phyloP scores from a whole-genome alignment of 2,329 filamentous ascomycete genomes.

The Fusarium albosuccineum region DNA sequence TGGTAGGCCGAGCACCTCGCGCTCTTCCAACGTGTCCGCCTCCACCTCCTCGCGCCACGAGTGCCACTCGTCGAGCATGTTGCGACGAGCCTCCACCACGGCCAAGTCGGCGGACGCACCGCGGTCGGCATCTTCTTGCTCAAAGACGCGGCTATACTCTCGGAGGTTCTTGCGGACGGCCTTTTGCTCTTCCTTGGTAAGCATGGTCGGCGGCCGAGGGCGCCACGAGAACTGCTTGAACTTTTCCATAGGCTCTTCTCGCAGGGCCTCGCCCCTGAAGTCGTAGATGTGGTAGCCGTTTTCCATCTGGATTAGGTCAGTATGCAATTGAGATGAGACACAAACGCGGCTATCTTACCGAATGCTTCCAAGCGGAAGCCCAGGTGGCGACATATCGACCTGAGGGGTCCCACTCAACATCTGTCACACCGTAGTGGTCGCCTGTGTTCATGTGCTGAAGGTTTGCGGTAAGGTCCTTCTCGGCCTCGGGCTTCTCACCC shows the following conservation, averaged over 20 bases:
- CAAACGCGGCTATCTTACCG: constrained; percentile 69
- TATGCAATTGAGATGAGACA: constrained; percentile 36
- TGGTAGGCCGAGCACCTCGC: constrained; percentile 74
- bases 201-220: constrained; percentile 88
- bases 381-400: constrained; percentile 94
- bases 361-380: constrained; percentile 95
- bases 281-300: constrained; percentile 99
- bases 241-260: constrained; percentile 93
- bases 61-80: constrained; percentile 88
- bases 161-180: constrained; percentile 97
- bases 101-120: constrained; percentile 94
- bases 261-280: constrained; percentile 89
- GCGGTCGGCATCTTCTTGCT: constrained; percentile 93
- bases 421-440: constrained; percentile 97
- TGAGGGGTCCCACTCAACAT: constrained; percentile 98
- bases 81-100: constrained; percentile 88
- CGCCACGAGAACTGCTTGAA: constrained; percentile 99
- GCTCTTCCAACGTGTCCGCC: constrained; percentile 79
- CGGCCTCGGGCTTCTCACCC: constrained; percentile 91
- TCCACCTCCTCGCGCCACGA: constrained; percentile 83
- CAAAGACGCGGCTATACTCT: constrained; percentile 94
- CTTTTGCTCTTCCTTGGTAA: constrained; percentile 97
- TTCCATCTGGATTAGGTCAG: constrained; percentile 82
- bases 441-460: constrained; percentile 92
- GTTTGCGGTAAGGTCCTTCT: constrained; percentile 95